Evolutionary conservation across 306 rosid species (phyloP), one percentile per base, ranked within the genome.

Genomic region (Cucurbita moschata): DNA sequence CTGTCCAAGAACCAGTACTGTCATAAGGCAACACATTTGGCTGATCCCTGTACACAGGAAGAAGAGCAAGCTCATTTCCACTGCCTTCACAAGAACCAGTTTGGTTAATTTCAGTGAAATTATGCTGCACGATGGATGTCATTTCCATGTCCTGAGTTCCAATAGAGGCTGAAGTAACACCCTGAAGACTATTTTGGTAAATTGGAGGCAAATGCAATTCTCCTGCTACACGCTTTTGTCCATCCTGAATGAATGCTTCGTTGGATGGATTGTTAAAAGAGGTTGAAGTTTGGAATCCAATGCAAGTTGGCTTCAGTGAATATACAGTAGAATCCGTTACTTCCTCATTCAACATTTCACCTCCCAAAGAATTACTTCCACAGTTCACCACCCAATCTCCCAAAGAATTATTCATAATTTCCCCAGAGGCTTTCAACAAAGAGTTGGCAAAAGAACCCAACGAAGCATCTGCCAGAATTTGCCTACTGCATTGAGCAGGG

Each of bases 131-230:
- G 30, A 51, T 35, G 54, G 85, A 81, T 43, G 75, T 67, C 75
- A 85, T 83, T 51, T 82, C 85, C 15, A 80, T 69, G 14, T 76
- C 80, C 38, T 72, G 82, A 43, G 76, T 58, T 47, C 71, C 69
- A 8, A 78, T 30, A 30, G 91, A 78, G 55, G 91, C 79, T 5
- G 87, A 77, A 2, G 85, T 80, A 4, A 88, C 80, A 56, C 87
- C 92, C 43, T 85, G 87, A 61, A 88, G 81, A 30, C 82, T 76
- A 74, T 77, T 87, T 10, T 85, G 91, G 79, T 75, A 87, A 14
- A 78, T 35, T 5, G 81, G 53, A 44, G 83, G 49, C 5, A 81
- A 69, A 62, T 82, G 84, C 73, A 76, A 49, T n/a, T 63, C 85
- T 56, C 87, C 80, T 5, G n/a, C 63, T 23, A 82, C 35, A 15